A percentile compares a stretch with the other conserved stretches of the same genome.
Conservation (phyloP, 2,329 filamentous ascomycete species). For the Botrytis cinerea region DNA sequence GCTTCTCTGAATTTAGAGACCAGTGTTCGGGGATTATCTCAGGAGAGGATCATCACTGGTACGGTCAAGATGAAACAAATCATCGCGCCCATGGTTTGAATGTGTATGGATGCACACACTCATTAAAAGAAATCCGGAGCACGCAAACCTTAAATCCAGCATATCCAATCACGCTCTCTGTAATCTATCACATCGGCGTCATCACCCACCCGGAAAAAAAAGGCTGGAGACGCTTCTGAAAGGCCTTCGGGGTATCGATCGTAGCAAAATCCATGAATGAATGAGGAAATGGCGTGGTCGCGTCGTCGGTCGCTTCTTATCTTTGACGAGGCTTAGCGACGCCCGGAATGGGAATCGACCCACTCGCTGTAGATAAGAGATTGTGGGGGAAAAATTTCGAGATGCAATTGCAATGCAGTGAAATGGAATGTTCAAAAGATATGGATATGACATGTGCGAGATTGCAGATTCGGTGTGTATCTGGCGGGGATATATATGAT, state of each 20-base stretch:
- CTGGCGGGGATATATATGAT: background rate
- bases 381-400: constrained; percentile 4
- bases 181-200: background rate
- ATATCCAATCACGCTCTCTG: background rate
- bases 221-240: background rate
- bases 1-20: background rate
- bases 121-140: background rate
- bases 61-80: background rate
- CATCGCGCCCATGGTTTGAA: background rate
- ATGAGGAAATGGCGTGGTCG: background rate
- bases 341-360: background rate
- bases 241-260: background rate
- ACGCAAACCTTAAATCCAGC: background rate
- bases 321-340: constrained; percentile 19
- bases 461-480: background rate
- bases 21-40: background rate
- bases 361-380: constrained; percentile 12
- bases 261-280: background rate
- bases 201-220: background rate
- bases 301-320: constrained; percentile 9
- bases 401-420: background rate
- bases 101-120: background rate
- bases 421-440: background rate
- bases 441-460: background rate
- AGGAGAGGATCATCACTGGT: background rate